phyloP scores from a whole-genome alignment of 495 filamentous ascomycete genomes.

The Daldinia vernicosa region DNA sequence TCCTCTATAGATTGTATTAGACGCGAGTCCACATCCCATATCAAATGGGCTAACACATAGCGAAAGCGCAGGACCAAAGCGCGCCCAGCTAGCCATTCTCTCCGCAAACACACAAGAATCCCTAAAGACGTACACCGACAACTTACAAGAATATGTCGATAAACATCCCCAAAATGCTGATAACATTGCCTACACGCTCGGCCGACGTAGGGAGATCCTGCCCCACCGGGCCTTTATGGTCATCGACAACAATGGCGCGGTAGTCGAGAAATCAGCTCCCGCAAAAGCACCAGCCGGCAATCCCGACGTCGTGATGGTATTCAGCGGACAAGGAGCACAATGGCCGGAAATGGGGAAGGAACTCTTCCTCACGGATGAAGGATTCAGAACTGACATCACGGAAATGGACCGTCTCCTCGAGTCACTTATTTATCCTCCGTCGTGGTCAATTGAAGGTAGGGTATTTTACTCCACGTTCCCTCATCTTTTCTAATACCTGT shows the following conservation, averaged over 20 bases:
- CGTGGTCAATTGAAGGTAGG: not conserved
- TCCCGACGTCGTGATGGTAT: conserved; percentile 10
- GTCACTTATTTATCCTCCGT: not conserved
- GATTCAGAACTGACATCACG: not conserved
- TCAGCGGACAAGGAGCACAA: conserved; percentile 48
- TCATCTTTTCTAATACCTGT: not conserved
- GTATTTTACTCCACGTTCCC: not conserved
- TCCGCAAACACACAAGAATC: not conserved
- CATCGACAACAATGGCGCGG: not conserved
- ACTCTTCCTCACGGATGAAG: not conserved
- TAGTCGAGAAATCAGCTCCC: not conserved
- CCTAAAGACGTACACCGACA: not conserved
- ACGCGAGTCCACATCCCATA: not conserved
- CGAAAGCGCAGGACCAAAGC: not conserved
- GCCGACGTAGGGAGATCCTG: conserved; percentile 32
- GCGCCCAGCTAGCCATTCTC: not conserved
- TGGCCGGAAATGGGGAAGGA: conserved; percentile 33
- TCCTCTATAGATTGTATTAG: not conserved
- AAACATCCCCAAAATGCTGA: conserved; percentile 12
- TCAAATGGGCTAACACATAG: not conserved
- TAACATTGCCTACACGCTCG: conserved; percentile 37
- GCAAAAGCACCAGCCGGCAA: not conserved
- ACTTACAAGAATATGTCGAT: conserved; percentile 3
- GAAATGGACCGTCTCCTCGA: not conserved
- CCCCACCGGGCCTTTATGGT: conserved; percentile 30